Conservation (phyloP, 225 moss, liverwort and hornwort genomes). For the Pleurozium schreberi region DNA sequence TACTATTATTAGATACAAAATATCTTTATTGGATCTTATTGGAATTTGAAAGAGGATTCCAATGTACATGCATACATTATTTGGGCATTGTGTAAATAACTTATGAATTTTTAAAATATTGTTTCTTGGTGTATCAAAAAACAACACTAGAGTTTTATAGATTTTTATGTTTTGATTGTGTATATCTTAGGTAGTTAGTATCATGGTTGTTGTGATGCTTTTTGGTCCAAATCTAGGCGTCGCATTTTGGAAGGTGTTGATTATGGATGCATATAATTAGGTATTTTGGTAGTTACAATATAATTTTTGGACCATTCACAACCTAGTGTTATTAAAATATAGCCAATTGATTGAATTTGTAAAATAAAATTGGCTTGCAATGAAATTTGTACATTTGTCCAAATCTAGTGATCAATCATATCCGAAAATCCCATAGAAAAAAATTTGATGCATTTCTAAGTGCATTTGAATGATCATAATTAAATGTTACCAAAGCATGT, state of each 20-base stretch:
- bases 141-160: fast-evolving
- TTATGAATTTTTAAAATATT: not conserved
- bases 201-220: fast-evolving
- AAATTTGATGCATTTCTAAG: not conserved
- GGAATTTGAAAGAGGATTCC: not conserved
- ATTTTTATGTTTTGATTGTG: not conserved
- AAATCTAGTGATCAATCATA: no score
- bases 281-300: not conserved
- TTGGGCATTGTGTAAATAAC: fast-evolving
- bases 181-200: not conserved
- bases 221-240: not conserved
- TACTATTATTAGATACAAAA: not conserved
- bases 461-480: no score
- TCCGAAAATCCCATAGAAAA: not conserved
- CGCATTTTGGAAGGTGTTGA: fast-evolving
- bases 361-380: not conserved
- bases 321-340: not conserved
- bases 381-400: not conserved
- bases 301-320: not conserved
- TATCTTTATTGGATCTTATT: not conserved
- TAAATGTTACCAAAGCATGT: not conserved
- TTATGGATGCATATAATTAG: not conserved
- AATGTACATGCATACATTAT: fast-evolving
- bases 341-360: no score
- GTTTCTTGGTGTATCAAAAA: fast-evolving